Conservation (phyloP, 176 grass and related monocot genomes). For the Elymus sibiricus region DNA sequence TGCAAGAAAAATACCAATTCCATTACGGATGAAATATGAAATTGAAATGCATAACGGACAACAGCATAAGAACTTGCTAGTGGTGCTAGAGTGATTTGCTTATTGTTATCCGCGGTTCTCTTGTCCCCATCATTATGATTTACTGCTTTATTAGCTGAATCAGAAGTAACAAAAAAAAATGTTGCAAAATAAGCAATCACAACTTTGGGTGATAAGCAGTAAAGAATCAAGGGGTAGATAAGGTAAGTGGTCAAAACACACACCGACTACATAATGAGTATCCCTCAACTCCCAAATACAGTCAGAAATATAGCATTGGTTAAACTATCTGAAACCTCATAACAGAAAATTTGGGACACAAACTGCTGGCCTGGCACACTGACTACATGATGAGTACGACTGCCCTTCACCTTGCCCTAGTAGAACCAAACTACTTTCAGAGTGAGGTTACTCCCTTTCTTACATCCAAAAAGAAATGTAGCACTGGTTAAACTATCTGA, state of each 20-base stretch:
- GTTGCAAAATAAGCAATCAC: background rate
- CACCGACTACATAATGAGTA: background rate
- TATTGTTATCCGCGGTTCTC: background rate
- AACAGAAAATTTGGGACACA: background rate
- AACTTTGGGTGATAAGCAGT: background rate
- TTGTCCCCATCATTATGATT: background rate
- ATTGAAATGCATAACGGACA: background rate
- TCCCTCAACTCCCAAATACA: background rate
- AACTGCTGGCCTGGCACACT: background rate
- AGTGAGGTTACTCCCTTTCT: background rate
- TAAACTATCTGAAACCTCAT: background rate
- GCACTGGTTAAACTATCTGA: background rate
- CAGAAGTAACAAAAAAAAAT: background rate
- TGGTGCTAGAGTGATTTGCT: background rate
- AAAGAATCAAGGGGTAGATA: background rate
- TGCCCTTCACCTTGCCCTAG: background rate
- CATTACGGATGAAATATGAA: conserved; percentile 13
- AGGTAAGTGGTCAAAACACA: background rate
- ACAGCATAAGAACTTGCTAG: background rate
- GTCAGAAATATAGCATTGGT: conserved; percentile 12
- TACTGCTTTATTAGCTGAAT: background rate
- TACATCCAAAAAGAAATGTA: background rate
- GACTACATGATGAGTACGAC: background rate
- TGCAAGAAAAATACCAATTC: conserved; percentile 44
- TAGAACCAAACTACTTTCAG: background rate